These are phyloP conservation scores for Lyophyllum atratum DNA, from an alignment of 768 basidiomycete species.

Conservation along the genomic window DNA sequence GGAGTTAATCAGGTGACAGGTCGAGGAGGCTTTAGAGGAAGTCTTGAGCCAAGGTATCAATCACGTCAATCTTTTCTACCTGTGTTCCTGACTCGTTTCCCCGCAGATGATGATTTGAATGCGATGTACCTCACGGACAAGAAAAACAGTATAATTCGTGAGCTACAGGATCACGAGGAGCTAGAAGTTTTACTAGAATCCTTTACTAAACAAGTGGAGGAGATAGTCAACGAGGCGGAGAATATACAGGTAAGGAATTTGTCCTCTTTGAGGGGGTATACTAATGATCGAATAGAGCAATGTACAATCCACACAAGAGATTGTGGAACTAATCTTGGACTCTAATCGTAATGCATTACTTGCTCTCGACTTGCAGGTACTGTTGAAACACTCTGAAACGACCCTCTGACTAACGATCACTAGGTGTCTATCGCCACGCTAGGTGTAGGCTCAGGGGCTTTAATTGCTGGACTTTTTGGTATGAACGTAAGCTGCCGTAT, in stretches of 20 bases:
- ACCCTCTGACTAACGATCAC: constrained; percentile 8
- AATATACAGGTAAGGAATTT: constrained; percentile 66
- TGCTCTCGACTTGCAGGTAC: constrained; percentile 86
- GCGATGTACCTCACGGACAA: constrained; percentile 96
- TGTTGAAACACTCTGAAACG: constrained; percentile 8
- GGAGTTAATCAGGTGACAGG: constrained; percentile 42
- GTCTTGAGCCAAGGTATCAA: constrained; percentile 80
- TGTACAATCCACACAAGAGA: constrained; percentile 97
- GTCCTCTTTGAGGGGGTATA: not conserved
- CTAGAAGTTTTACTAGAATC: constrained; percentile 92
- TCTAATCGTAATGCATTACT: constrained; percentile 92
- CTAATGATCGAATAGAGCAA: constrained; percentile 59
- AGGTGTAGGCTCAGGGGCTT: constrained; percentile 87
- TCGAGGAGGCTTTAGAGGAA: constrained; percentile 89
- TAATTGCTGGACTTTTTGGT: constrained; percentile 90
- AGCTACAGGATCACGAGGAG: constrained; percentile 84
- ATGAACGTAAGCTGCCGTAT: constrained; percentile 78
- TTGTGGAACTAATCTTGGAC: constrained; percentile 94
- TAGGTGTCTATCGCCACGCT: constrained; percentile 94
- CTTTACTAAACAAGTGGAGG: constrained; percentile 95
- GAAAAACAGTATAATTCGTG: constrained; percentile 60
- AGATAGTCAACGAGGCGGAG: constrained; percentile 92
- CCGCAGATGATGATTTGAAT: constrained; percentile 87
- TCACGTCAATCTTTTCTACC: not conserved
- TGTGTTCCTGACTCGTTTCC: constrained; percentile 4